Evolutionary conservation across 768 basidiomycete species (phyloP), one percentile per base, ranked within the genome.

Genomic region (Suillus paluster): DNA sequence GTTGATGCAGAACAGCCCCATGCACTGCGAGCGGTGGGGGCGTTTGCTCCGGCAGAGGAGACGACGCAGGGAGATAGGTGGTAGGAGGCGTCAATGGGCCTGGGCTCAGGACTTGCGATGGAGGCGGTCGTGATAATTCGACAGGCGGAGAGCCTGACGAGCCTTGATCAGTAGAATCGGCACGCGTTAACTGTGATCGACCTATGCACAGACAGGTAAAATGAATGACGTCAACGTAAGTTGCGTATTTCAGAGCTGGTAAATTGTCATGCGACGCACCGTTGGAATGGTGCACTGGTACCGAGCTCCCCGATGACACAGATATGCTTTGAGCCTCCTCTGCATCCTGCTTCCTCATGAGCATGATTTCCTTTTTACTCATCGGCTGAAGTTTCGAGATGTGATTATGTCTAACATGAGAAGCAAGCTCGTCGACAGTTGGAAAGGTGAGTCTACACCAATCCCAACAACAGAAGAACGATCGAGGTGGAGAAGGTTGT

Each of bases 341-440:
- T 1, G 73, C 76, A 59, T 82, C 74, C 64, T 75, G 71, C 54
- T 63, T 70, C 57, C 69, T 70, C 54, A 80, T 68, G 41, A 80
- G 66, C 3, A 77, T 67, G 14, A 88, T 75, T 38, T 88, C 85
- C 25, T 73, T 63, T 34, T 78, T 78, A 27, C 66, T 71, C 61
- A 84, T 76, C n/a, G 84, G 81, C 45, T 77, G 68, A 41, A 79
- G 75, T 30, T 72, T 73, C 56, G 71, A 76, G 46, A 84, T 76
- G 67, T 88, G 87, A 12, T 82, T 79, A 30, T 73, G 68, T 15
- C 78, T 68, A 46, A 87, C 79, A 67, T 88, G 87, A 8, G 73
- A 64, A 3, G 74, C 68, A 30, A 87, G 79, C 17, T 77, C 78
- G 3, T 69, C 63, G n/a, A 74, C 70, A 30, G 66, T 76, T 11